Percentiles rank a stretch among this genome's conserved stretches.
Conservation (phyloP, 345 rosid species). For the Anastatica hierochuntica region DNA sequence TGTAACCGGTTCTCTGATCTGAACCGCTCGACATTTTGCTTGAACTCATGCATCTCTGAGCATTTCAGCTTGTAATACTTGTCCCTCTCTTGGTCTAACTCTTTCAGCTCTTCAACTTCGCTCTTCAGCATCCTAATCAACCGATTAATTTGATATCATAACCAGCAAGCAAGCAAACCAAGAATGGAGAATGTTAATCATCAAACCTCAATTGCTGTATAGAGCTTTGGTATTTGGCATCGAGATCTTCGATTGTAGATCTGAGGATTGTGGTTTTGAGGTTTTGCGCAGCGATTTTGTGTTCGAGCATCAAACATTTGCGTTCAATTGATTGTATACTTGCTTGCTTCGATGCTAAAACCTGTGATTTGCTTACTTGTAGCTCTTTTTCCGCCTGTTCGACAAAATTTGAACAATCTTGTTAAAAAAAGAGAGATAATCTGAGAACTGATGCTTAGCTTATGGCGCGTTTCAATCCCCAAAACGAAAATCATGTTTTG, state of each 20-base stretch:
- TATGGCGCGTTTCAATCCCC: no score
- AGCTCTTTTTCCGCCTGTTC: constrained; percentile 64
- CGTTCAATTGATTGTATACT: constrained; percentile 37
- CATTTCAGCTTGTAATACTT: constrained; percentile 33
- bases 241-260: constrained; percentile 36
- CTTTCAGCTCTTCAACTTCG: constrained; percentile 51
- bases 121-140: constrained; percentile 38
- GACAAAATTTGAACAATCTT: no score
- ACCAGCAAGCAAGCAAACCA: background rate
- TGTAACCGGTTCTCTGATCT: constrained; percentile 24
- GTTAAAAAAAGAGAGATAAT: no score
- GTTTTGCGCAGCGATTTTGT: constrained; percentile 40
- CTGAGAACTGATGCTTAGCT: no score
- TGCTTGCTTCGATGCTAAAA: constrained; percentile 36
- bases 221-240: constrained; percentile 27
- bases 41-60: constrained; percentile 45
- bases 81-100: constrained; percentile 41
- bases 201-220: constrained; percentile 33
- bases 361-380: constrained; percentile 38
- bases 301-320: constrained; percentile 48
- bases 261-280: constrained; percentile 45
- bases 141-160: background rate
- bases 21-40: constrained; percentile 28
- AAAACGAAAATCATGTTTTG: background rate
- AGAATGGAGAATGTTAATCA: background rate